Conservation (phyloP, 768 basidiomycete genomes). For the Lenzites betulinus region DNA sequence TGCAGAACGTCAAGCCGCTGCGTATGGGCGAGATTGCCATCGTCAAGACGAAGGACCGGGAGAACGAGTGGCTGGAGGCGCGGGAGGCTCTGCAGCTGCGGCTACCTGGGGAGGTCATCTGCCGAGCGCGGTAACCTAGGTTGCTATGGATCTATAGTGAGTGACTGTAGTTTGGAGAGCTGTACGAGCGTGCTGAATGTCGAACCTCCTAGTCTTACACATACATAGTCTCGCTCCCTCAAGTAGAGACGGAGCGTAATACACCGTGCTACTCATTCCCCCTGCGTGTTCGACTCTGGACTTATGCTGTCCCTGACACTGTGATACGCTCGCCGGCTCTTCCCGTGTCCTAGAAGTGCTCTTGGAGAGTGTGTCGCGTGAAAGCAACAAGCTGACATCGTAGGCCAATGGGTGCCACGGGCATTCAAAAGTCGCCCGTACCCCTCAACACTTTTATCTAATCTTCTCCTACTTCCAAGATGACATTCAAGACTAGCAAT, state of each 20-base stretch:
- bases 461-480: no score
- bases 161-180: neutral
- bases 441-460: no score
- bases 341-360: neutral
- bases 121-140: slow-evolving; percentile 59
- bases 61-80: slow-evolving; percentile 88
- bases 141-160: neutral
- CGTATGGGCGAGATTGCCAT: slow-evolving; percentile 93
- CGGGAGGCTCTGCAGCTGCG: slow-evolving; percentile 84
- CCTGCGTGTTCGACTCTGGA: neutral
- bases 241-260: neutral
- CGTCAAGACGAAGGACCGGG: slow-evolving; percentile 68
- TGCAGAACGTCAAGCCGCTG: slow-evolving; percentile 78
- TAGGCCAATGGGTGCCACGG: no score
- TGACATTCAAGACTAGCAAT: no score
- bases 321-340: neutral
- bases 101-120: slow-evolving; percentile 83
- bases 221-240: neutral
- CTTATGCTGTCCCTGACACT: neutral
- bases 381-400: no score
- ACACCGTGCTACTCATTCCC: neutral
- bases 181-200: neutral
- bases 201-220: neutral
- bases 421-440: no score
- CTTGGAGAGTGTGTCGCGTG: neutral